Base-by-base conservation (phyloP, 75 land plant species). In the Cunninghamia lanceolata region DNA sequence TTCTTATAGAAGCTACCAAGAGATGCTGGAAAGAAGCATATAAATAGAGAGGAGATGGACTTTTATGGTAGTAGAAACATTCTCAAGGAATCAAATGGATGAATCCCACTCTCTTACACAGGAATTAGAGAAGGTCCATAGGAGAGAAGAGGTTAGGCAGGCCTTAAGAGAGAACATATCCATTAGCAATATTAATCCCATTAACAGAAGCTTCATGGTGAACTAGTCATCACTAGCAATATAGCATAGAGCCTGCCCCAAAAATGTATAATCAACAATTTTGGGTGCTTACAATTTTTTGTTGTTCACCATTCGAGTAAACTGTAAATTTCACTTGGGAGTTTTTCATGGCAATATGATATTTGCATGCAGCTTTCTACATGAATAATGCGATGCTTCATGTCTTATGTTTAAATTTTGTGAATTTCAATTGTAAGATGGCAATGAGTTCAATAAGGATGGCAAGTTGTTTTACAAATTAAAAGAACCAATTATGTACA, bases 21-120 rank as follows among this genome's bases (percentile, higher is more conserved):
- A 92, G 83, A 94, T 94, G 95, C 82, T 94, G 25, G 95, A 92
- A 46, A 92, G 95, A 89, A 83, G 95, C 87, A 56, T 88, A 68
- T 92, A 84, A 30, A 80, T 34, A 54, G 56, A 16, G 45, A 43
- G 45, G 45, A 4, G 45, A 43, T 43, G 4, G 2, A 43, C 6
- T 43, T 43, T 43, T 7, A 43, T 43, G 4, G 4, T 43, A 43
- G 45, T 43, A 39, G 2, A 2, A 39, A 39, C 40, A 39, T 39
- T 39, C 40, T 1, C 40, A 39, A 43, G 45, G 45, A 43, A 43
- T 7, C 45, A 43, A 43, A 43, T 43, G 13, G 52, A 46, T 46
- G 47, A 46, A 46, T 46, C 47, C 47, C 47, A 46, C 0, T 46
- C 47, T 46, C 9, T 46, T 46, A 46, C 0, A 46, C 47, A 46